phyloP scores from a whole-genome alignment of 768 basidiomycete species.

The Pleurotus pulmonarius region DNA sequence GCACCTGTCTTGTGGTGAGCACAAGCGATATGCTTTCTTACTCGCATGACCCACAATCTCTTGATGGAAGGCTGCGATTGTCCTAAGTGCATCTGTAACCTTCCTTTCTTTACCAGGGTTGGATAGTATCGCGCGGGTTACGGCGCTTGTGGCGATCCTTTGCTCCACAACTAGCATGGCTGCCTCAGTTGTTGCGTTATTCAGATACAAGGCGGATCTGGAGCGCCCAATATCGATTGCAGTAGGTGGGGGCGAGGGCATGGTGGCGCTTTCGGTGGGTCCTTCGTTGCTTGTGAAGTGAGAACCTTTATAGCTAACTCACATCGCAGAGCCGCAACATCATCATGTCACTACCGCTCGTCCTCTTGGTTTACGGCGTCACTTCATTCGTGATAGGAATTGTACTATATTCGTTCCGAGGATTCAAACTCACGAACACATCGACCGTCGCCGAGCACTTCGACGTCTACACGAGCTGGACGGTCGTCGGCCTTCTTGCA shows the following conservation, averaged over 20 bases:
- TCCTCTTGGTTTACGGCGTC: constrained; percentile 70
- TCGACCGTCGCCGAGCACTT: constrained; percentile 38
- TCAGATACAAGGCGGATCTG: constrained; percentile 66
- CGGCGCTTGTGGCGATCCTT: constrained; percentile 64
- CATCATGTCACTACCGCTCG: constrained; percentile 67
- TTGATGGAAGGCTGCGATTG: constrained; percentile 62
- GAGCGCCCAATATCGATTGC: constrained; percentile 42
- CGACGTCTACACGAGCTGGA: constrained; percentile 59
- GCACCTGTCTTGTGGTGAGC: constrained; percentile 61
- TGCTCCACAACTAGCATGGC: constrained; percentile 69
- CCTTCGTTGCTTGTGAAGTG: not conserved
- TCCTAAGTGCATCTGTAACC: constrained; percentile 79
- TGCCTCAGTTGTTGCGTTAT: constrained; percentile 64
- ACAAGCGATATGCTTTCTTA: not conserved
- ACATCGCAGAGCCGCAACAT: constrained; percentile 50
- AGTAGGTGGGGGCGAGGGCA: constrained; percentile 50
- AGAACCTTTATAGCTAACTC: not conserved
- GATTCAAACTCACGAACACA: constrained; percentile 35
- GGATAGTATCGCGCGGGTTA: constrained; percentile 57
- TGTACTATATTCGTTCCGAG: constrained; percentile 62
- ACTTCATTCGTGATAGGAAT: constrained; percentile 65
- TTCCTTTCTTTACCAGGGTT: constrained; percentile 77
- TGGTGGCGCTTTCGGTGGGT: constrained; percentile 46
- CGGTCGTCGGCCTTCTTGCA: constrained; percentile 60
- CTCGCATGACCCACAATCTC: constrained; percentile 9